Evolutionary conservation across 2,329 filamentous ascomycete species (phyloP).

Genomic region (Chrysoporthe puriensis): DNA sequence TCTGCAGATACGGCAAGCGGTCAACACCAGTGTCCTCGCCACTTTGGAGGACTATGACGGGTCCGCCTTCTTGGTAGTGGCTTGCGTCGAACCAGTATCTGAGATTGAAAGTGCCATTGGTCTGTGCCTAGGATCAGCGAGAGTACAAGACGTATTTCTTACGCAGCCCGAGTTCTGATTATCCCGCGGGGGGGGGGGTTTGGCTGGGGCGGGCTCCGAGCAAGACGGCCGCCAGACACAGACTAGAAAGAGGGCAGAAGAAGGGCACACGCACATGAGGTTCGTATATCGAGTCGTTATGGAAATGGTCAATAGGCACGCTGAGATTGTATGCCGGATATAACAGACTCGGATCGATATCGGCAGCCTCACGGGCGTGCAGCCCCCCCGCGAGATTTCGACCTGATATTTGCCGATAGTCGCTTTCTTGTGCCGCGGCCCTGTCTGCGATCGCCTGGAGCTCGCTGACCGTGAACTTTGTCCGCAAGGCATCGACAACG

Average conservation of each 20-base stretch:
- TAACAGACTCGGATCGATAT: conserved; percentile 24
- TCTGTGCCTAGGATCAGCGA: conserved; percentile 33
- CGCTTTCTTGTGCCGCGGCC: conserved; percentile 11
- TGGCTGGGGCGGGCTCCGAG: not conserved
- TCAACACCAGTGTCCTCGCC: conserved; percentile 70
- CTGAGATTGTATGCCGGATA: conserved; percentile 47
- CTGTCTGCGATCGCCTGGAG: conserved; percentile 5
- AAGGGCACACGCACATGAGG: conserved; percentile 57
- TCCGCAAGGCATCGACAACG: conserved; percentile 19
- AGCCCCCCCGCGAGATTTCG: not conserved
- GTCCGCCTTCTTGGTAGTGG: conserved; percentile 76
- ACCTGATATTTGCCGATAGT: conserved; percentile 4
- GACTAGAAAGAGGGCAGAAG: not conserved
- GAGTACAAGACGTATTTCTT: not conserved
- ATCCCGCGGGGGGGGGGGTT: too few relatives aligned
- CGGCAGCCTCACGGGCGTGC: conserved; percentile 1
- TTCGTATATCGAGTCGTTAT: conserved; percentile 76
- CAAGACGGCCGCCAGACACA: too few relatives aligned
- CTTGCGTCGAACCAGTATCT: conserved; percentile 84
- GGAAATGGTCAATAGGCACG: conserved; percentile 77
- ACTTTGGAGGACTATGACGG: conserved; percentile 75
- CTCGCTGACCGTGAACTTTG: conserved; percentile 23
- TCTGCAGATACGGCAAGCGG: conserved; percentile 72
- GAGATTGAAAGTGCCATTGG: conserved; percentile 66
- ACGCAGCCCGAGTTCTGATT: too few relatives aligned